These are phyloP conservation scores for Pelargonium nanum DNA, from an alignment of 345 rosid species.

Conservation along the genomic window DNA sequence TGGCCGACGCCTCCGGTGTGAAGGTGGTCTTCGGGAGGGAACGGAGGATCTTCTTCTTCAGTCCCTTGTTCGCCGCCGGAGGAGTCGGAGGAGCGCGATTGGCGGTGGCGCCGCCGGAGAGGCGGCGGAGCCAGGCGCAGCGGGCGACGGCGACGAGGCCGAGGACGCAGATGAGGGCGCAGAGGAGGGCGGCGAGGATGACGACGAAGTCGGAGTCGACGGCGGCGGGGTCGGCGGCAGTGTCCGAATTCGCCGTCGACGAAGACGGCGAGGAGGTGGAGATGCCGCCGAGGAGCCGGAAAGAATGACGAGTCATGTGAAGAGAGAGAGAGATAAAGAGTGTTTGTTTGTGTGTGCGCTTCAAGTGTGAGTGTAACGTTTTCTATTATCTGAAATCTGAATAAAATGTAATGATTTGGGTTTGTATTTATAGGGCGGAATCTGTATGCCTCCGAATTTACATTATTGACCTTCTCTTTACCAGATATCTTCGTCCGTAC, in stretches of 20 bases:
- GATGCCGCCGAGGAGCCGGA: slow-evolving; percentile 5
- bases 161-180: slow-evolving; percentile 33
- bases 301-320: not conserved
- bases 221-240: not conserved
- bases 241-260: not conserved
- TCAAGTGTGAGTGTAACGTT: not conserved
- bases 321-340: not conserved
- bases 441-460: not conserved
- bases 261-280: not conserved
- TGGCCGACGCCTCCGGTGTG: slow-evolving; percentile 16
- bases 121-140: slow-evolving; percentile 36
- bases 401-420: not conserved
- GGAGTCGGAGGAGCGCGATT: slow-evolving; percentile 7
- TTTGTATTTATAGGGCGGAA: not conserved
- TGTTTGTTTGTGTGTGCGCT: no score
- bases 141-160: slow-evolving; percentile 34
- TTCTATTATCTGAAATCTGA: not conserved
- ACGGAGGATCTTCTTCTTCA: slow-evolving; percentile 28
- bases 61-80: slow-evolving; percentile 22
- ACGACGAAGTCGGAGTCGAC: slow-evolving; percentile 28
- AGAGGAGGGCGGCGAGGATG: slow-evolving; percentile 33
- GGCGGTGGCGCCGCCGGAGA: slow-evolving; percentile 10
- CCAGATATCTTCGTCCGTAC: not conserved
- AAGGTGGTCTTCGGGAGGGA: slow-evolving; percentile 27
- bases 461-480: not conserved